phyloP scores from a whole-genome alignment of 2,329 filamentous ascomycete genomes.

The Arachnopeziza araneosa region DNA sequence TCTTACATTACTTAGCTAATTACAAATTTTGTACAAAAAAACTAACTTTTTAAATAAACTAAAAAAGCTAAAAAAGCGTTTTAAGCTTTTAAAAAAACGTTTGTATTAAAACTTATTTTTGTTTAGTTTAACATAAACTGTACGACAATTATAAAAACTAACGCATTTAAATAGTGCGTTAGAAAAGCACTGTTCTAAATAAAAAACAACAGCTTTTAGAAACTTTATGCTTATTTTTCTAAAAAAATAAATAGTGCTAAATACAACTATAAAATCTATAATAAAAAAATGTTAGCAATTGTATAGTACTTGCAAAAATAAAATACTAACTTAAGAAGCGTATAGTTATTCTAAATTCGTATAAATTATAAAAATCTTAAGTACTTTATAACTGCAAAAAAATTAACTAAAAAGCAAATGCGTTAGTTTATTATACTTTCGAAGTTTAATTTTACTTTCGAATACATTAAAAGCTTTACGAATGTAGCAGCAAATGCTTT shows the following conservation, averaged over 20 bases:
- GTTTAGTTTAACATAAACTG: not conserved
- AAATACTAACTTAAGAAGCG: not conserved
- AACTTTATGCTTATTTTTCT: too few species aligned
- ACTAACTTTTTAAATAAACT: not conserved
- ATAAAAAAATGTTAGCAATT: not conserved
- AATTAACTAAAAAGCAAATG: too few species aligned
- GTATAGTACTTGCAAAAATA: not conserved
- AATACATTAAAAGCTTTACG: too few species aligned
- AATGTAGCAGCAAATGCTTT: too few species aligned
- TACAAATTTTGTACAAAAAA: not conserved
- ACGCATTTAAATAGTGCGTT: not conserved
- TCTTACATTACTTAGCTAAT: not conserved
- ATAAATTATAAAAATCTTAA: too few species aligned
- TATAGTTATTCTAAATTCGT: not conserved
- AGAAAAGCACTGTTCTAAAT: too few species aligned
- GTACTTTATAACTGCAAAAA: too few species aligned
- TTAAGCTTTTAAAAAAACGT: not conserved
- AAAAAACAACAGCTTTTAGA: too few species aligned
- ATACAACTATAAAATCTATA: not conserved
- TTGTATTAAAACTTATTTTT: not conserved
- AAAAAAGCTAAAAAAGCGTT: not conserved
- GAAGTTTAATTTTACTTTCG: too few species aligned
- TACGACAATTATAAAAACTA: not conserved
- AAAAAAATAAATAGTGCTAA: not conserved
- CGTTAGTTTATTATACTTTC: too few species aligned